Conservation (phyloP, 306 rosid genomes). For the Bauhinia variegata region DNA sequence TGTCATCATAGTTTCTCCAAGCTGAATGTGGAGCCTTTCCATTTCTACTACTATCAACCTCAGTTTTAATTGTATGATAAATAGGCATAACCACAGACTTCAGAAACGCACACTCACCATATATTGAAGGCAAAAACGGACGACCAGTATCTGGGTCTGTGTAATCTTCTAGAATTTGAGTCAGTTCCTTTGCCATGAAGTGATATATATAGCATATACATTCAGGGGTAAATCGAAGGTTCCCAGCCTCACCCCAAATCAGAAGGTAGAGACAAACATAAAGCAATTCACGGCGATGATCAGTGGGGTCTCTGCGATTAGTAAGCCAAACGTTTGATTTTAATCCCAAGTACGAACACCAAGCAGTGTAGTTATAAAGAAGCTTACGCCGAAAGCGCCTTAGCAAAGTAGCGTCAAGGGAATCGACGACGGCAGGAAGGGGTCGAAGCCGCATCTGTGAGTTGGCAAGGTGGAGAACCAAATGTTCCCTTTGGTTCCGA, state of each 20-base stretch:
- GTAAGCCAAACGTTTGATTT: constrained; percentile 50
- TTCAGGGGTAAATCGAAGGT: constrained; percentile 56
- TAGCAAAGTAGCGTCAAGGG: constrained; percentile 59
- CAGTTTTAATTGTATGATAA: constrained; percentile 48
- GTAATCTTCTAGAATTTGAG: constrained; percentile 40
- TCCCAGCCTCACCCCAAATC: constrained; percentile 65
- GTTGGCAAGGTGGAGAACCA: constrained; percentile 91
- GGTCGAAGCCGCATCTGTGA: constrained; percentile 86
- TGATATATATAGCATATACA: constrained; percentile 58
- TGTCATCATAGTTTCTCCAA: constrained; percentile 67
- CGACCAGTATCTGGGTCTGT: constrained; percentile 47
- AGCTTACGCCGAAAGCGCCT: constrained; percentile 59
- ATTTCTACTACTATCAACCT: constrained; percentile 52
- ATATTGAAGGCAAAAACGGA: constrained; percentile 40
- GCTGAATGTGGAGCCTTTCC: constrained; percentile 63
- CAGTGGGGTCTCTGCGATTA: constrained; percentile 45
- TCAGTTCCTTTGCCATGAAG: constrained; percentile 60
- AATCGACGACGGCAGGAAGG: constrained; percentile 46
- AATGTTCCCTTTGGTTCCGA: constrained; percentile 86
- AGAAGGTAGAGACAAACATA: constrained; percentile 57
- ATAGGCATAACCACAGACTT: constrained; percentile 57
- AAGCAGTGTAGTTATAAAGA: constrained; percentile 65
- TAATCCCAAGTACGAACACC: constrained; percentile 82
- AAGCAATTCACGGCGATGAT: constrained; percentile 57
- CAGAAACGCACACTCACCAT: constrained; percentile 49